Evolutionary conservation across 768 basidiomycete genomes (phyloP), one percentile per base, ranked within the genome.

Genomic region (Pleurotus eryngii): DNA sequence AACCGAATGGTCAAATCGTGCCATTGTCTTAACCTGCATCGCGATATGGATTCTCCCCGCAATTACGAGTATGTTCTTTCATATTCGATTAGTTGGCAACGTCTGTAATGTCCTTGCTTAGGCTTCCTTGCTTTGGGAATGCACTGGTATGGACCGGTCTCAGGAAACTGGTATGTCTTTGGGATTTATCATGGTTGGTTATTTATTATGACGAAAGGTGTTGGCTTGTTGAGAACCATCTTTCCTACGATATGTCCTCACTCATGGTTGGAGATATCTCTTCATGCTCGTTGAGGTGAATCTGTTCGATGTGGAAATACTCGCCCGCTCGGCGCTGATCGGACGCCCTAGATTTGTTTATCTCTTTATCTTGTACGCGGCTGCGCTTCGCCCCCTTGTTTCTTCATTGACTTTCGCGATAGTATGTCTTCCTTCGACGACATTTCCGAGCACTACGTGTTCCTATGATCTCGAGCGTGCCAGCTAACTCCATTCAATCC

Each of bases 241-340:
- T 18, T 60, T 58, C 27, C 35, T 58, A 24, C 57, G 59, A 20
- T 60, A 60, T 26, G 59, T 58, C 6, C 27, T 60, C 12, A 60
- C 59, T 15, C 59, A 60, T 30, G 57, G 45, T 2, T 60, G 59
- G 59, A 57, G 59, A 30, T 55, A 46, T 20, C 46, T 60, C 20
- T 60, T 60, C 35, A 58, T 60, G 39, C n/a, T 55, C n/a, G 42
- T 60, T 26, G 59, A 60, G 57, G 61, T 66, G 9, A 76, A 69
- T 67, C 66, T 14, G 24, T 35, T 35, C 30, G 8, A 35, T 9
- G 30, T 3, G 30, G 30, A 35, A 35, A 35, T 35, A 9, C 30
- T 35, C 0, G 9, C 30, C 30, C 8, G 30, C n/a, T n/a, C n/a
- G n/a, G n/a, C n/a, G n/a, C 30, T 35, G 30, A 35, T 9, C 7